Percentiles rank a stretch among this genome's conserved stretches.
These are phyloP conservation scores for Polyplosphaeria fusca DNA, from an alignment of 495 filamentous ascomycete genomes.

Conservation along the genomic window DNA sequence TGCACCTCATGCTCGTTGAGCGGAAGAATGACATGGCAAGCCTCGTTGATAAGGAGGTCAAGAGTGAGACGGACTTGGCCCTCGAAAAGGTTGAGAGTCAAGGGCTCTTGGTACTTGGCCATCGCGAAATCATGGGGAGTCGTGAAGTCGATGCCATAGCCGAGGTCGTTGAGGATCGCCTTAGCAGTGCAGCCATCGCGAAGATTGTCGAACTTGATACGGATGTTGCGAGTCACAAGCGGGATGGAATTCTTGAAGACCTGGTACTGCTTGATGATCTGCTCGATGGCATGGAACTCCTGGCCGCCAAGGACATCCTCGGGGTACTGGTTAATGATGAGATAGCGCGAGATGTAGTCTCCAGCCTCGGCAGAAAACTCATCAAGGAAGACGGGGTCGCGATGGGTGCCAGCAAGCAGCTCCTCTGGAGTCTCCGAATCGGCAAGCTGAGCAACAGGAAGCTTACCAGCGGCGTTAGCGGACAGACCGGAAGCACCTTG, in stretches of 20 bases:
- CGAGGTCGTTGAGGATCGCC: not conserved
- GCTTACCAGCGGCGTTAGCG: too few relatives aligned
- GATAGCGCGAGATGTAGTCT: conserved; percentile 6
- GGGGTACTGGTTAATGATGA: not conserved
- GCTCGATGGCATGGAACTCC: not conserved
- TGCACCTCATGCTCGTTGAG: not conserved
- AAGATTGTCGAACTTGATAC: conserved; percentile 19
- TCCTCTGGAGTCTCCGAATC: too few relatives aligned
- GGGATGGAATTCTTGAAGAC: not conserved
- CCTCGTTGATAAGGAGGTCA: not conserved
- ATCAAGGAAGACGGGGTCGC: conserved; percentile 5
- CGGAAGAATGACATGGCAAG: not conserved
- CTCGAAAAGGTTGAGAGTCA: conserved; percentile 9
- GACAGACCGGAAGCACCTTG: too few relatives aligned
- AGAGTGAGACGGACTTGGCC: conserved; percentile 13
- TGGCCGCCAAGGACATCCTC: not conserved
- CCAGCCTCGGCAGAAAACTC: not conserved
- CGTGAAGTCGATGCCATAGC: conserved; percentile 1
- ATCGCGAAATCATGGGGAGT: conserved; percentile 2
- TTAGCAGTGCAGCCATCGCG: conserved; percentile 4
- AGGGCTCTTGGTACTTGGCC: conserved; percentile 12
- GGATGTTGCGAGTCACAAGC: conserved; percentile 1
- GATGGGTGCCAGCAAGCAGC: too few relatives aligned
- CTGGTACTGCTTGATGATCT: conserved; percentile 14
- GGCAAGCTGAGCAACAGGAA: too few relatives aligned